phyloP scores from a whole-genome alignment of 768 basidiomycete genomes.

The Lactarius indigo region DNA sequence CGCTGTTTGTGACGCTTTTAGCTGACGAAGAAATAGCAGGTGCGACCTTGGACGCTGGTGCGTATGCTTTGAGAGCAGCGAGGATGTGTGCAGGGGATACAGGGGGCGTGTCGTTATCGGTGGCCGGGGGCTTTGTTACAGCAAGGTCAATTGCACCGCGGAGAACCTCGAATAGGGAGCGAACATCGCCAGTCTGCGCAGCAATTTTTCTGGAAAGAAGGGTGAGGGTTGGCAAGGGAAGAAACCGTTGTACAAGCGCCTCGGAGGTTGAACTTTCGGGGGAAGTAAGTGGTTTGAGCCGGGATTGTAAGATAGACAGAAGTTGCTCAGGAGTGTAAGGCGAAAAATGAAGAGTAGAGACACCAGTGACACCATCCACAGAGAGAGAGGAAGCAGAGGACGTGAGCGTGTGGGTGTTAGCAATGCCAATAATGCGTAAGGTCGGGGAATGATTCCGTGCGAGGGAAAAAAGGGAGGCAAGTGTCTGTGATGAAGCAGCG shows the following conservation, averaged over 20 bases:
- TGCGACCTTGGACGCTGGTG: slow-evolving; percentile 32
- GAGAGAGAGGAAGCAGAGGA: slow-evolving; percentile 43
- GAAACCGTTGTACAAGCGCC: slow-evolving; percentile 44
- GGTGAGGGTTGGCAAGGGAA: slow-evolving; percentile 60
- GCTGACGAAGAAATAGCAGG: slow-evolving; percentile 39
- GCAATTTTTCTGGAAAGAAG: slow-evolving; percentile 80
- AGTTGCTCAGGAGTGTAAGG: slow-evolving; percentile 76
- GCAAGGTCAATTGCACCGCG: slow-evolving; percentile 73
- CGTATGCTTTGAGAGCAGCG: slow-evolving; percentile 69
- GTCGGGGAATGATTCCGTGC: slow-evolving; percentile 48
- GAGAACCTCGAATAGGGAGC: slow-evolving; percentile 75
- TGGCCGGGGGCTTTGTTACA: slow-evolving; percentile 28
- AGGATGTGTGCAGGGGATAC: slow-evolving; percentile 70
- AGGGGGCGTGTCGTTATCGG: slow-evolving; percentile 32
- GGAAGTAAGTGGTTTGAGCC: slow-evolving; percentile 52
- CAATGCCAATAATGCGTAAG: slow-evolving; percentile 77
- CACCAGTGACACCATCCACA: slow-evolving; percentile 31
- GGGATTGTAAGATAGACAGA: slow-evolving; percentile 60
- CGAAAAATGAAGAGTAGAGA: slow-evolving; percentile 72
- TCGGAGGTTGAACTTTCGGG: slow-evolving; percentile 25
- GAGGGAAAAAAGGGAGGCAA: slow-evolving; percentile 66
- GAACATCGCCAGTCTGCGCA: slow-evolving; percentile 77
- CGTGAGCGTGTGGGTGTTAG: slow-evolving; percentile 84
- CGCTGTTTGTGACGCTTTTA: slow-evolving; percentile 42
- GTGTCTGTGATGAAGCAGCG: slow-evolving; percentile 52